phyloP scores from a whole-genome alignment of 306 rosid genomes.

The Senna tora region DNA sequence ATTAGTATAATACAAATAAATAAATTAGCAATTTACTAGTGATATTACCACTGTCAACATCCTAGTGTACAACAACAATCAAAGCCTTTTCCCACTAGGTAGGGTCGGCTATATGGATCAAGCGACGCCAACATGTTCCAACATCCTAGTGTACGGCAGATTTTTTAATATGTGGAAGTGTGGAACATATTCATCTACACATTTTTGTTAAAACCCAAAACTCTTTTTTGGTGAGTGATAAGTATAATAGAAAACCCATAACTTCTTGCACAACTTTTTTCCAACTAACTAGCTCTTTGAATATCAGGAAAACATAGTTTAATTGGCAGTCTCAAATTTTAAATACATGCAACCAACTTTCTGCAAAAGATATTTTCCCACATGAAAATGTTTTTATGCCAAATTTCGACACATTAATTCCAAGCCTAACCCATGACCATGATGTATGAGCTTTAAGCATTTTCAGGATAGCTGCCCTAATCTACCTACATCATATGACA shows the following conservation, averaged over 20 bases:
- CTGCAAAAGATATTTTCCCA: background rate
- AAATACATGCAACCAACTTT: background rate
- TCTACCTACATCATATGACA: background rate
- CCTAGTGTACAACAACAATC: background rate
- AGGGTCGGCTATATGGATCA: too few relatives aligned
- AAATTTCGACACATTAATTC: background rate
- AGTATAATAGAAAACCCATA: too few relatives aligned
- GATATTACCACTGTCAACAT: background rate
- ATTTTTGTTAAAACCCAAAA: background rate
- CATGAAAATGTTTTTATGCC: background rate
- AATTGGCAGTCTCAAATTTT: background rate
- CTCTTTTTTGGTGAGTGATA: too few relatives aligned
- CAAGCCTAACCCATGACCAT: constrained; percentile 10
- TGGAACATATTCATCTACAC: constrained; percentile 4
- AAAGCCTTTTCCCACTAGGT: too few relatives aligned
- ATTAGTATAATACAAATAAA: too few relatives aligned
- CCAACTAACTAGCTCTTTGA: background rate
- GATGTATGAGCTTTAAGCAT: background rate
- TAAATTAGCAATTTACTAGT: too few relatives aligned
- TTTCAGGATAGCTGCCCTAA: constrained; percentile 1
- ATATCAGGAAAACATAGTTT: background rate
- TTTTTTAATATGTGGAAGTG: constrained; percentile 8
- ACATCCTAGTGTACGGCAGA: constrained; percentile 5
- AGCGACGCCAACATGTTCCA: too few relatives aligned
- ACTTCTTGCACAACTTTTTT: background rate